A percentile compares a stretch with the other conserved stretches of the same genome.
phyloP scores from a whole-genome alignment of 1,139 yeast genomes.

The Yamadazyma sp. region DNA sequence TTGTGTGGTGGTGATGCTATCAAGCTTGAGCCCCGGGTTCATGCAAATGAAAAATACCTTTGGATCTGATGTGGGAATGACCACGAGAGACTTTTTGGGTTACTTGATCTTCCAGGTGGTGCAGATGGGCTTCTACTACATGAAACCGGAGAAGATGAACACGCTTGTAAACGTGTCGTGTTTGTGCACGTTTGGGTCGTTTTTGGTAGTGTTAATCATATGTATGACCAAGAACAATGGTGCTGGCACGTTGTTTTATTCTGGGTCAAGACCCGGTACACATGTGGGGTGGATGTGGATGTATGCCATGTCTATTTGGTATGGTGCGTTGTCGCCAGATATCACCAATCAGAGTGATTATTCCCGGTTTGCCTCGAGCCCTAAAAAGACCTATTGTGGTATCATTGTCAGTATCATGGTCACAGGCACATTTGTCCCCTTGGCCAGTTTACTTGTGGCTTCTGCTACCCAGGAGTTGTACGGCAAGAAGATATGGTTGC shows the following conservation, averaged over 20 bases:
- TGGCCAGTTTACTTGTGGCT: conserved; percentile 23
- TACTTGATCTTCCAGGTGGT: conserved; percentile 20
- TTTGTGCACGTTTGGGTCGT: conserved; percentile 15
- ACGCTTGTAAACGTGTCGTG: conserved; percentile 16
- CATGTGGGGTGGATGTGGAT: conserved; percentile 22
- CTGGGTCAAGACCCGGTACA: background rate
- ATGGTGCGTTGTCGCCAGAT: conserved; percentile 32
- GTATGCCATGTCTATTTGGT: conserved; percentile 21
- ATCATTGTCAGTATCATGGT: conserved; percentile 17
- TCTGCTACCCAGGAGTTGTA: conserved; percentile 30
- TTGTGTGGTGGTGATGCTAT: conserved; percentile 16
- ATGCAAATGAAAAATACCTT: conserved; percentile 17
- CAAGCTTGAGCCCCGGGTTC: conserved; percentile 16
- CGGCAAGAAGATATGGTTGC: conserved; percentile 29
- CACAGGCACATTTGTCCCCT: conserved; percentile 23
- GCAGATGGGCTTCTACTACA: conserved; percentile 15
- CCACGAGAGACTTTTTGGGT: conserved; percentile 20
- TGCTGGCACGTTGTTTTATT: conserved; percentile 15
- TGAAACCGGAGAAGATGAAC: conserved; percentile 20
- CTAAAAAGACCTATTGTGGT: conserved; percentile 15
- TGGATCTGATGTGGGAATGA: conserved; percentile 15
- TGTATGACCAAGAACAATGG: conserved; percentile 17
- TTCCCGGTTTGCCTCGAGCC: conserved; percentile 34
- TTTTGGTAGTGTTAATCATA: conserved; percentile 14
- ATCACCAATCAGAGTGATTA: conserved; percentile 45